A percentile compares a stretch with the other conserved stretches of the same genome.
These are phyloP conservation scores for Massariosphaeria phaeospora DNA, from an alignment of 495 filamentous ascomycete species.

Conservation along the genomic window DNA sequence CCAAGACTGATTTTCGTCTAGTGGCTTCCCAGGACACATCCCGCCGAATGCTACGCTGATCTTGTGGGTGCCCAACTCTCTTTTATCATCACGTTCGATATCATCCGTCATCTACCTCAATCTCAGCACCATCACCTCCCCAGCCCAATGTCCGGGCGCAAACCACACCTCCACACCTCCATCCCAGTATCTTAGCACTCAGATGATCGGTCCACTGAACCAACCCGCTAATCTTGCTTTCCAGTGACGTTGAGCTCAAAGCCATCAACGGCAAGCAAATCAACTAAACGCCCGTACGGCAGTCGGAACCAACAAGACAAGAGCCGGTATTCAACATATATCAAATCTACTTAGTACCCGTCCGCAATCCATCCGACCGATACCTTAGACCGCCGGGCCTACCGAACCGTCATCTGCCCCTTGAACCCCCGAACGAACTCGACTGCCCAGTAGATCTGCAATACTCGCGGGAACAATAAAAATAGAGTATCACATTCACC, in stretches of 20 bases:
- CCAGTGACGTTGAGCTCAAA: slow-evolving; percentile 24
- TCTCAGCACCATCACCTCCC: background rate
- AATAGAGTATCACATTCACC: too few relatives aligned
- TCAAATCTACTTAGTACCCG: too few relatives aligned
- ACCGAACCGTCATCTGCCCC: too few relatives aligned
- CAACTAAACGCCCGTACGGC: too few relatives aligned
- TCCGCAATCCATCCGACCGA: background rate
- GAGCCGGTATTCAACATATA: too few relatives aligned
- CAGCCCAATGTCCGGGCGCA: slow-evolving; percentile 2
- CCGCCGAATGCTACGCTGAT: slow-evolving; percentile 30
- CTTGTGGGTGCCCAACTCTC: slow-evolving; percentile 34
- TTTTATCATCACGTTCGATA: background rate
- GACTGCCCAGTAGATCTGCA: background rate
- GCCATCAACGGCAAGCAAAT: slow-evolving; percentile 32
- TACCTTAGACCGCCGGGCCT: background rate
- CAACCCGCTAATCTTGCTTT: slow-evolving; percentile 4
- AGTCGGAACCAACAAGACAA: too few relatives aligned
- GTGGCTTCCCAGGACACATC: slow-evolving; percentile 33
- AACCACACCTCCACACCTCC: background rate
- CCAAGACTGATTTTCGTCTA: slow-evolving; percentile 7
- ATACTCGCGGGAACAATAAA: too few relatives aligned
- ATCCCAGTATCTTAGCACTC: background rate
- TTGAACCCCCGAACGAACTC: background rate
- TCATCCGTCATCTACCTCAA: background rate
- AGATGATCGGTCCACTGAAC: background rate